phyloP scores from a whole-genome alignment of 768 basidiomycete genomes.

The Lyophyllum atratum region DNA sequence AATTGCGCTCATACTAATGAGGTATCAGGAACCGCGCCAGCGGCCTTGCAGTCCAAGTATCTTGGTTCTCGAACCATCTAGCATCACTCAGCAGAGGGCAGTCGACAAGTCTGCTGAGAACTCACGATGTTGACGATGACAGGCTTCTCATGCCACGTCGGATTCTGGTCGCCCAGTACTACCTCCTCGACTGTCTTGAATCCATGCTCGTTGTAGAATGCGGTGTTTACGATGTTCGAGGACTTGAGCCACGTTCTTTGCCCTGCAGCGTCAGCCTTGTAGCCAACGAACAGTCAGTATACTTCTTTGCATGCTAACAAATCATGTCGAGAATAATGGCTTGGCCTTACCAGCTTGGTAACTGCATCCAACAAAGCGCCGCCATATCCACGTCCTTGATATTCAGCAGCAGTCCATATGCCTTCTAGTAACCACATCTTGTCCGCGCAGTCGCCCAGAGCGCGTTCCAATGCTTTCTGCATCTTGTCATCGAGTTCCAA shows the following conservation, averaged over 20 bases:
- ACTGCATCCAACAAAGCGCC: conserved; percentile 28
- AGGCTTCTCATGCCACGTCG: conserved; percentile 28
- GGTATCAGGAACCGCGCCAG: too few species aligned
- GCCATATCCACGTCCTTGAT: conserved; percentile 32
- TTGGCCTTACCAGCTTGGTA: conserved; percentile 20
- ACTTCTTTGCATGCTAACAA: too few species aligned
- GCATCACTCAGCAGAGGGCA: not conserved
- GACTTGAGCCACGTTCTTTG: conserved; percentile 30
- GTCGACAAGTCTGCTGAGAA: not conserved
- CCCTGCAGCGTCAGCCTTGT: conserved; percentile 29
- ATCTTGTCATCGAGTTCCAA: conserved; percentile 23
- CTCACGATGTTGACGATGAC: conserved; percentile 30
- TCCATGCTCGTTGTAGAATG: conserved; percentile 25
- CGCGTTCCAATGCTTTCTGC: conserved; percentile 19
- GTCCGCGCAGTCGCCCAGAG: conserved; percentile 24
- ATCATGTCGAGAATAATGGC: not conserved
- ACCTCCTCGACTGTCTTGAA: conserved; percentile 23
- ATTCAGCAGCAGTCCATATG: conserved; percentile 26
- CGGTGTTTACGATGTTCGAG: conserved; percentile 19
- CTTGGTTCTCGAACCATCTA: conserved; percentile 18
- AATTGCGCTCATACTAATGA: too few species aligned
- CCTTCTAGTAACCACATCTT: conserved; percentile 33
- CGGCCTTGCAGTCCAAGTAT: too few species aligned
- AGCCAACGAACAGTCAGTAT: not conserved
- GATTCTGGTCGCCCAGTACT: conserved; percentile 29